Evolutionary conservation across 2,329 filamentous ascomycete genomes (phyloP).

Genomic region (Zasmidium citrigriseum): DNA sequence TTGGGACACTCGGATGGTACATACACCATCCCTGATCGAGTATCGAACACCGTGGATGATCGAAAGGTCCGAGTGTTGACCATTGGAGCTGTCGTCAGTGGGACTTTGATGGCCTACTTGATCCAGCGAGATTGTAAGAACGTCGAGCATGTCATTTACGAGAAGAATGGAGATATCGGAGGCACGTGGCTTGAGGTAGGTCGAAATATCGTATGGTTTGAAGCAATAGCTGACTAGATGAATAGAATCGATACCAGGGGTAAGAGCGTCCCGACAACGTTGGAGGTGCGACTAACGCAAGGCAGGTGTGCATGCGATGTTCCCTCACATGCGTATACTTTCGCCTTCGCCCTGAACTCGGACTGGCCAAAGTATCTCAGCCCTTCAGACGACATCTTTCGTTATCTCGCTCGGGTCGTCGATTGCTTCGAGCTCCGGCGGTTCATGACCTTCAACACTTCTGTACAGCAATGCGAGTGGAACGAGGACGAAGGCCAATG

Average conservation of each 20-base stretch:
- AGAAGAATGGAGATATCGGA: constrained; percentile 49
- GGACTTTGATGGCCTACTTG: constrained; percentile 51
- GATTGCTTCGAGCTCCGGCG: constrained; percentile 7
- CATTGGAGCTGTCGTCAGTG: constrained; percentile 51
- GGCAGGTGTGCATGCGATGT: constrained; percentile 1
- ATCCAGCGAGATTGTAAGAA: constrained; percentile 48
- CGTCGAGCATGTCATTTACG: constrained; percentile 51
- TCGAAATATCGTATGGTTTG: not conserved
- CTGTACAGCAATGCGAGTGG: constrained; percentile 1
- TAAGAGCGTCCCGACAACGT: not conserved
- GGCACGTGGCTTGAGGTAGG: constrained; percentile 37
- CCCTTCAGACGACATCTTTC: constrained; percentile 2
- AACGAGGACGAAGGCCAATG: constrained; percentile 7
- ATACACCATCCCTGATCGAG: not conserved
- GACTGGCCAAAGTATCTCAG: constrained; percentile 8
- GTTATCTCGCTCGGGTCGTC: constrained; percentile 4
- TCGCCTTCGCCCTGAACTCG: constrained; percentile 7
- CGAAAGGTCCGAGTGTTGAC: constrained; percentile 50
- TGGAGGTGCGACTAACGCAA: not conserved
- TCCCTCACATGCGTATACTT: constrained; percentile 5
- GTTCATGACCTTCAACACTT: constrained; percentile 5
- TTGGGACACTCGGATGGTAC: not conserved
- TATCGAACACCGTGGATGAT: constrained; percentile 26
- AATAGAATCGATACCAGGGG: not conserved
- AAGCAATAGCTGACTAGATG: too few relatives aligned